Evolutionary conservation across 106 monocot species (phyloP).

Genomic region (Narthecium ossifragum): DNA sequence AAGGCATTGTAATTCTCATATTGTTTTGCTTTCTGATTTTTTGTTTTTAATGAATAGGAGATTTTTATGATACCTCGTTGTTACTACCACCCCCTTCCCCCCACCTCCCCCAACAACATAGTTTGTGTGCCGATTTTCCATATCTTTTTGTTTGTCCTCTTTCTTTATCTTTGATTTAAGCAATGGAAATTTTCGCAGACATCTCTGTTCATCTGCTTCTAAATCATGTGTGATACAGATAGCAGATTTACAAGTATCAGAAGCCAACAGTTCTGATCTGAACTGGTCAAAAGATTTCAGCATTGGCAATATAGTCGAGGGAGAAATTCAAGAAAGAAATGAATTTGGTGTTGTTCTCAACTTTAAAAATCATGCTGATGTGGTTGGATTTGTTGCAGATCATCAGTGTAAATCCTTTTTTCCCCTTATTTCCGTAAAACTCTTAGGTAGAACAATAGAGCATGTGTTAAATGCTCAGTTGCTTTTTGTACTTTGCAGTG

Average conservation of each 20-base stretch:
- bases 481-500: slow-evolving; percentile 35
- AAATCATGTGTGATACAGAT: slow-evolving; percentile 43
- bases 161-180: no score
- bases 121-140: no score
- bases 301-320: slow-evolving; percentile 70
- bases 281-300: slow-evolving; percentile 33
- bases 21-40: no score
- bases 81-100: no score
- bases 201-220: no score
- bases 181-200: no score
- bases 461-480: neutral
- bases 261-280: slow-evolving; percentile 16
- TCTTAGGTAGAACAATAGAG: neutral
- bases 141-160: no score
- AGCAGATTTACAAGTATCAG: slow-evolving; percentile 37
- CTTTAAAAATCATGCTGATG: slow-evolving; percentile 57
- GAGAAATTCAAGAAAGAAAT: slow-evolving; percentile 70
- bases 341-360: slow-evolving; percentile 76
- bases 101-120: no score
- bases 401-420: slow-evolving; percentile 64
- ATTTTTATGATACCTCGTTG: no score
- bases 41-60: no score
- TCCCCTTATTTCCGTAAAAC: neutral
- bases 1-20: no score
- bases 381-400: slow-evolving; percentile 76